phyloP scores from a whole-genome alignment of 225 moss, liverwort and hornwort species.

The Lunularia cruciata region DNA sequence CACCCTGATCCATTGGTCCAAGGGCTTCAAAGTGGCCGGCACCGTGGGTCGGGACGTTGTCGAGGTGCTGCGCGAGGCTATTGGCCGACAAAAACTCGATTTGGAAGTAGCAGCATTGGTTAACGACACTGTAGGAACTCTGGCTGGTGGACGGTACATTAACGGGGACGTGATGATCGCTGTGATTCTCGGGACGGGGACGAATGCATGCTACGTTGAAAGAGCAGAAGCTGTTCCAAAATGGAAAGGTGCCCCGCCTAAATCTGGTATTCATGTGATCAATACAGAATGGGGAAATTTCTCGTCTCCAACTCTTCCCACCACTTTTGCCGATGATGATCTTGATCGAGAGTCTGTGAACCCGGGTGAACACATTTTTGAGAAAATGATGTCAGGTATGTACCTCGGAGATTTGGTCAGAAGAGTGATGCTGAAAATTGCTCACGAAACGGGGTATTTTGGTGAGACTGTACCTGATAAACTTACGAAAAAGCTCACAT shows the following conservation, averaged over 20 bases:
- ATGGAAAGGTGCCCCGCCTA: constrained; percentile 53
- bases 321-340: constrained; percentile 67
- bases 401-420: constrained; percentile 38
- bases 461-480: constrained; percentile 12
- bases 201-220: constrained; percentile 81
- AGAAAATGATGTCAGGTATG: constrained; percentile 41
- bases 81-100: constrained; percentile 45
- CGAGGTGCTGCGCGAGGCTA: constrained; percentile 55
- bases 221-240: constrained; percentile 63
- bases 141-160: constrained; percentile 83
- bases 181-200: constrained; percentile 82
- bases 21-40: constrained; percentile 70
- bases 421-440: constrained; percentile 34
- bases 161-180: constrained; percentile 77
- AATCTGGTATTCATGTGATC: constrained; percentile 59
- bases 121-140: constrained; percentile 76
- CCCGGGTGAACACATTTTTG: constrained; percentile 56
- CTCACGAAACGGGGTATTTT: constrained; percentile 19
- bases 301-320: constrained; percentile 56
- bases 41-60: constrained; percentile 69
- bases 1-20: constrained; percentile 69
- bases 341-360: constrained; percentile 66
- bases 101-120: constrained; percentile 73
- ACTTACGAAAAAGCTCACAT: constrained; percentile 16
- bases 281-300: constrained; percentile 80